Percentiles rank a stretch among this genome's conserved stretches.
These are phyloP conservation scores for Penicillium turbatum DNA, from an alignment of 495 filamentous ascomycete genomes.

Conservation along the genomic window DNA sequence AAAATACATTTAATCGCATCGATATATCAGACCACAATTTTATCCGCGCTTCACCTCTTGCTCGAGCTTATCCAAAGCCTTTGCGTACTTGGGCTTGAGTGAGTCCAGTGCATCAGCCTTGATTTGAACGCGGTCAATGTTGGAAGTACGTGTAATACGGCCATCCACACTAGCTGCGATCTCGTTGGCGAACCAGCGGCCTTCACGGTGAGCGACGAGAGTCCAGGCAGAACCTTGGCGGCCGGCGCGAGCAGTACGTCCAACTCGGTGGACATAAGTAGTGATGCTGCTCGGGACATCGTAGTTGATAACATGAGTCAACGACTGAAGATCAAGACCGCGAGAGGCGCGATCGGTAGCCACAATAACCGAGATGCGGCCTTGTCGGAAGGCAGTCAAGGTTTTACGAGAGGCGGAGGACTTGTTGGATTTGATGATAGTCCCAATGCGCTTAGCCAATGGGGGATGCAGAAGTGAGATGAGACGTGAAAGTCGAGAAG, in stretches of 20 bases:
- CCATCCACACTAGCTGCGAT: conserved; percentile 50
- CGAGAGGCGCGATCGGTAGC: conserved; percentile 90
- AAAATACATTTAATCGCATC: conserved; percentile 2
- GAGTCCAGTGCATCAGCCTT: conserved; percentile 41
- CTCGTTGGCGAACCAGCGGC: conserved; percentile 79
- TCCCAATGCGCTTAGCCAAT: conserved; percentile 54
- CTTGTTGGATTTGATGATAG: conserved; percentile 70
- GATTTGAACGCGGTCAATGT: conserved; percentile 44
- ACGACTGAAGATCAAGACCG: conserved; percentile 76
- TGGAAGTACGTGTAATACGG: conserved; percentile 40
- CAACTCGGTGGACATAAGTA: conserved; percentile 89
- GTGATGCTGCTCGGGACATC: conserved; percentile 77
- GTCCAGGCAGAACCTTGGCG: conserved; percentile 77
- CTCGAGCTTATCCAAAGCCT: conserved; percentile 50
- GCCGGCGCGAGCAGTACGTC: conserved; percentile 83
- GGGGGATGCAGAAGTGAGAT: conserved; percentile 63
- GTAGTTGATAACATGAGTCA: conserved; percentile 90
- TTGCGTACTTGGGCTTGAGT: conserved; percentile 54
- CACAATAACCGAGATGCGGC: conserved; percentile 68
- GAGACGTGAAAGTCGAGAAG: conserved; percentile 73
- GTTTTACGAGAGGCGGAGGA: conserved; percentile 60
- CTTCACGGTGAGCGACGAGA: conserved; percentile 71
- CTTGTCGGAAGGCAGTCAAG: conserved; percentile 56
- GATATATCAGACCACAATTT: not conserved
- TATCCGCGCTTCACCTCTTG: conserved; percentile 33